Evolutionary conservation across 352 stramenopile species (phyloP).

Genomic region (Phytophthora kernoviae): DNA sequence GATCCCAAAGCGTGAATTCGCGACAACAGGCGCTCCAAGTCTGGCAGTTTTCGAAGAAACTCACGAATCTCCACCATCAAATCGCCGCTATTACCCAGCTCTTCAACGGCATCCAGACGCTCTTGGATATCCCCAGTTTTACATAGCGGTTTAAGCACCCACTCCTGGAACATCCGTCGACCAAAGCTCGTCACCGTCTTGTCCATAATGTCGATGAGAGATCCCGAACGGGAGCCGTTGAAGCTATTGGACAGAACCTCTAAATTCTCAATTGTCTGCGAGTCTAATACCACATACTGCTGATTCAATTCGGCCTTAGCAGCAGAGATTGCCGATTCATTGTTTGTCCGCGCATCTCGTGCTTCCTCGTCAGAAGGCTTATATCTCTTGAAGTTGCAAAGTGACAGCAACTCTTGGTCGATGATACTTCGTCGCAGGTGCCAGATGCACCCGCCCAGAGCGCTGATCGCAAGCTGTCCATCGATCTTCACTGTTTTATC

Average conservation of each 20-base stretch:
- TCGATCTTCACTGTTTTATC: constrained; percentile 70
- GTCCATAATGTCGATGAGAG: constrained; percentile 92
- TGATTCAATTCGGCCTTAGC: constrained; percentile 67
- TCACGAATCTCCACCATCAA: constrained; percentile 82
- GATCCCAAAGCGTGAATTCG: constrained; percentile 96
- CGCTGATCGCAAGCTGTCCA: constrained; percentile 65
- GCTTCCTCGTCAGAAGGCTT: constrained; percentile 77
- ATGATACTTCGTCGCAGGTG: constrained; percentile 82
- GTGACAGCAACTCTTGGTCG: constrained; percentile 79
- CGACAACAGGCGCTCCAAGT: constrained; percentile 96
- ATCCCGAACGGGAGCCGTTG: constrained; percentile 90
- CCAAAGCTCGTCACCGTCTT: constrained; percentile 95
- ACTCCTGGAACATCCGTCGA: constrained; percentile 95
- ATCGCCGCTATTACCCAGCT: constrained; percentile 84
- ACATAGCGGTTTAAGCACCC: constrained; percentile 97
- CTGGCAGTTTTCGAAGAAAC: constrained; percentile 91
- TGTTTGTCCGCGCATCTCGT: constrained; percentile 26
- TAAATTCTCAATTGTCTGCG: constrained; percentile 97
- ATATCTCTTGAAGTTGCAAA: constrained; percentile 82
- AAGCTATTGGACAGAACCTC: constrained; percentile 94
- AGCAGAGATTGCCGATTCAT: constrained; percentile 17
- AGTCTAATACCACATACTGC: constrained; percentile 95
- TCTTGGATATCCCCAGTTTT: constrained; percentile 94
- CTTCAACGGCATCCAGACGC: constrained; percentile 95
- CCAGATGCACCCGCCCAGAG: constrained; percentile 80